These are phyloP conservation scores for Miscanthus lutarioriparius DNA, from an alignment of 176 grass and related monocot genomes.

Conservation along the genomic window DNA sequence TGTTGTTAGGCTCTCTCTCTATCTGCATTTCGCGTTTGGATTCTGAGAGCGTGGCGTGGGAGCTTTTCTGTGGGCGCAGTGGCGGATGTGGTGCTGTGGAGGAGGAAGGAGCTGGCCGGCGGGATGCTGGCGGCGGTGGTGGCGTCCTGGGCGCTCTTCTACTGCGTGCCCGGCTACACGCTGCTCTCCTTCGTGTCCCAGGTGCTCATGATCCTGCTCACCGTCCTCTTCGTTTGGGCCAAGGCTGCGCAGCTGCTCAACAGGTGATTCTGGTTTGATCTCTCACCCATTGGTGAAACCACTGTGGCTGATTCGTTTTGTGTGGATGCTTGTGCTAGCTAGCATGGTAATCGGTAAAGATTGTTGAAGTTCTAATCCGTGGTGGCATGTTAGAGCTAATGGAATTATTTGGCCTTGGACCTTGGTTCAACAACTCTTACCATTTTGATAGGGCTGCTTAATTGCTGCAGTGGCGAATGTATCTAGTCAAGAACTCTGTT, in stretches of 20 bases:
- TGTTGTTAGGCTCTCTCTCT: background rate
- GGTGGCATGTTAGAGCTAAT: background rate
- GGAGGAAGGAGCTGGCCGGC: constrained; percentile 39
- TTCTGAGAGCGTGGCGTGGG: background rate
- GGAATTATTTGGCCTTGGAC: background rate
- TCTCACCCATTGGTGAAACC: background rate
- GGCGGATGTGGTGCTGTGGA: constrained; percentile 56
- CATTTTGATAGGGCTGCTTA: background rate
- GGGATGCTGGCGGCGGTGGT: constrained; percentile 30
- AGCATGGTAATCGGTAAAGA: background rate
- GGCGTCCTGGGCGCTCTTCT: constrained; percentile 48
- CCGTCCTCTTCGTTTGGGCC: constrained; percentile 63
- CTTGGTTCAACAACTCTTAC: background rate
- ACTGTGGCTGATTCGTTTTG: background rate
- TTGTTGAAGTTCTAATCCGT: background rate
- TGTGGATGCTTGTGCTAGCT: background rate
- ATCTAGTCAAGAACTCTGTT: background rate
- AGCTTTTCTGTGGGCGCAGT: constrained; percentile 32
- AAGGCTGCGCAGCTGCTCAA: constrained; percentile 52
- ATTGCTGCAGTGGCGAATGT: background rate
- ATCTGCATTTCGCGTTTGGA: background rate
- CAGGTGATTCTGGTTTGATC: constrained; percentile 27
- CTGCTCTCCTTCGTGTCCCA: constrained; percentile 54
- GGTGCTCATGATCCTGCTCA: constrained; percentile 55
- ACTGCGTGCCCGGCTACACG: constrained; percentile 49